Base-by-base conservation (phyloP, 2,329 filamentous ascomycete genomes). In the Ophiostoma populinum region DNA sequence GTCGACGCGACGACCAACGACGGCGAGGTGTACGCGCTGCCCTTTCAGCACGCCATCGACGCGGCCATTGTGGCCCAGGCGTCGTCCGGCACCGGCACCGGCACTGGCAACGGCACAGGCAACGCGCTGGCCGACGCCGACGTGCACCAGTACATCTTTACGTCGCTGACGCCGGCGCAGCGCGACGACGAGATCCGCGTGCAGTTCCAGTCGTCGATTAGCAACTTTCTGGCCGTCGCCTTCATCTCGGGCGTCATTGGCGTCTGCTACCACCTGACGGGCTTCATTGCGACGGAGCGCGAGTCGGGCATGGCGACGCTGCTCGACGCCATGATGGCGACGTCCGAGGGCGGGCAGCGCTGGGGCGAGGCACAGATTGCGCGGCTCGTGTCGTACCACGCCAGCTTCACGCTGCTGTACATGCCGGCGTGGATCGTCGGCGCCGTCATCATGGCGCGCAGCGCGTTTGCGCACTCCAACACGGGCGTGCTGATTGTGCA, bases 291-390 rank as follows among this genome's bases (percentile, higher is more conserved):
- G 7, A 73, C 75, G 2, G 86, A 94, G 55, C 65, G 86, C 37
- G 86, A 94, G 57, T 63, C 74, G 12, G 86, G 85, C 39, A 90
- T 93, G 68, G 81, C 81, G 5, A 80, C 85, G 42, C 62, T 94
- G 19, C 72, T 94, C 28, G 86, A 94, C 54, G 78, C 82, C 36
- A 93, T 92, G 82, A 86, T 90, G 63, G 78, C 81, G 1, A 80
- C 80, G 37, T 43, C 41, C 1, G 40, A 31, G 4, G 15, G 29
- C 15, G 65, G 66, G 36, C 65, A 65, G 32, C 61, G 70, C 28
- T 92, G 82, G 81, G 40, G 38, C 24, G 65, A 82, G 47, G 74
- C 79, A 8, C 81, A 87, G 55, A 70, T 73, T 16, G 76, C 79
- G 2, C 68, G 86, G n/a, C 63, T 92, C 11, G 50, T 86, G 7